Conservation (phyloP, 768 basidiomycete genomes). For the Phylloporus arenicola region DNA sequence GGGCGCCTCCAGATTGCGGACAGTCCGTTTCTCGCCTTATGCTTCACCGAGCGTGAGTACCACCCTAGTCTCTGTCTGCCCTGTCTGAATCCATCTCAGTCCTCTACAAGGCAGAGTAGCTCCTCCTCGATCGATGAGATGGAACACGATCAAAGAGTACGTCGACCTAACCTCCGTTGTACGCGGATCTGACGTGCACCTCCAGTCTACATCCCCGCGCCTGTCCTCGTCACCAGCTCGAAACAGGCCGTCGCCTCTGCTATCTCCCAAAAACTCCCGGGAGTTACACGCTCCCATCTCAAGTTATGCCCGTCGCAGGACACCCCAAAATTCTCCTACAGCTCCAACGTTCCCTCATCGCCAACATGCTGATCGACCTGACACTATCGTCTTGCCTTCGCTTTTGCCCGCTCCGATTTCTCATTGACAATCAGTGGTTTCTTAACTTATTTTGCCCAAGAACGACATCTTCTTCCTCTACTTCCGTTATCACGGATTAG, state of each 20-base stretch:
- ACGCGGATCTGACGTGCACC: slow-evolving; percentile 28
- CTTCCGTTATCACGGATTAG: slow-evolving; percentile 13
- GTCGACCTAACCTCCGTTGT: slow-evolving; percentile 30
- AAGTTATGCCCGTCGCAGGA: slow-evolving; percentile 72
- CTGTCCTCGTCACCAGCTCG: slow-evolving; percentile 39
- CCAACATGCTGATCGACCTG: slow-evolving; percentile 26
- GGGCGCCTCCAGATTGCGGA: slow-evolving; percentile 22
- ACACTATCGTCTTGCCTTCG: slow-evolving; percentile 45
- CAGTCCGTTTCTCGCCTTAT: slow-evolving; percentile 29
- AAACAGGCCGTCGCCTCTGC: slow-evolving; percentile 40
- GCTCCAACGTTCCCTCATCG: slow-evolving; percentile 54
- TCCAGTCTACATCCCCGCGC: slow-evolving; percentile 32
- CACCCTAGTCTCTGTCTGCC: background rate
- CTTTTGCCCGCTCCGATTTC: slow-evolving; percentile 40
- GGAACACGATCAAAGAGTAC: slow-evolving; percentile 27
- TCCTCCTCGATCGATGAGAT: slow-evolving; percentile 30
- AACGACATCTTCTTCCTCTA: slow-evolving; percentile 10
- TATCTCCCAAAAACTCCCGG: slow-evolving; percentile 44
- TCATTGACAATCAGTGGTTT: slow-evolving; percentile 12
- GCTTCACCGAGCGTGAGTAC: slow-evolving; percentile 23
- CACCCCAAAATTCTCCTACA: slow-evolving; percentile 67
- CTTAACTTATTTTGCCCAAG: no score
- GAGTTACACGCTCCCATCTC: slow-evolving; percentile 71
- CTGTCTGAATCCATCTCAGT: slow-evolving; percentile 22
- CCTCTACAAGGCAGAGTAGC: slow-evolving; percentile 42